Evolutionary conservation across 2,329 filamentous ascomycete genomes (phyloP).

Genomic region (Bretziella fagacearum): DNA sequence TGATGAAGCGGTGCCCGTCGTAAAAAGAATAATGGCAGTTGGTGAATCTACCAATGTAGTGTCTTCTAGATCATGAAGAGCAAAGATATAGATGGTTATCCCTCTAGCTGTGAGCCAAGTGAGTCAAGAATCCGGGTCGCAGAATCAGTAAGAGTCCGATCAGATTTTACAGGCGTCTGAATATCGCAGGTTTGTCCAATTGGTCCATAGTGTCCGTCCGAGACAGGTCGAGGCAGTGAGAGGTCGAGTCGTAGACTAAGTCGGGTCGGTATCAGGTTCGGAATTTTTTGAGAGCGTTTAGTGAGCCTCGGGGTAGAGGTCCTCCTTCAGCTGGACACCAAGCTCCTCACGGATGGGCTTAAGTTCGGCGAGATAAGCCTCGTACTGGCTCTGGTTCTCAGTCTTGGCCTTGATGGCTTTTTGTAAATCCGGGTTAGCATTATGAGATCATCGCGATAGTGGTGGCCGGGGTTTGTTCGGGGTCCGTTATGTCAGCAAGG

Average conservation of each 20-base stretch:
- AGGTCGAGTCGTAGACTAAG: background rate
- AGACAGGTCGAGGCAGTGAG: constrained; percentile 3
- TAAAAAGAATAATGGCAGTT: background rate
- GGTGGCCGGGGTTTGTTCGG: constrained; percentile 5
- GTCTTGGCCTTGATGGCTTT: constrained; percentile 97
- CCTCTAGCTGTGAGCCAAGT: background rate
- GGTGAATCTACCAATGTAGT: background rate
- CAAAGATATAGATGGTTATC: background rate
- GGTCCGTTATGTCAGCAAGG: background rate
- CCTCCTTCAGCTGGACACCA: constrained; percentile 79
- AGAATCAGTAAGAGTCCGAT: constrained; percentile 6
- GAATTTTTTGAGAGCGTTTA: constrained; percentile 20
- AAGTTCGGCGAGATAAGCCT: constrained; percentile 88
- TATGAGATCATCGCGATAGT: background rate
- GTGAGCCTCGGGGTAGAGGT: constrained; percentile 60
- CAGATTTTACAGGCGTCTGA: constrained; percentile 2
- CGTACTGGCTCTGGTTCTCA: constrained; percentile 94
- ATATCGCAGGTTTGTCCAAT: background rate
- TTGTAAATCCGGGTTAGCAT: background rate
- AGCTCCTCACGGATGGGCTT: constrained; percentile 87
- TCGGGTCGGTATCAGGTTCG: constrained; percentile 4
- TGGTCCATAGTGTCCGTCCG: constrained; percentile 3
- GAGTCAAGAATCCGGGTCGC: background rate
- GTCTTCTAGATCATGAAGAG: background rate
- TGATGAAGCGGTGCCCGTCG: background rate